Evolutionary conservation across 495 filamentous ascomycete species (phyloP), one percentile per base, ranked within the genome.

Genomic region (Geopyxis carbonaria): DNA sequence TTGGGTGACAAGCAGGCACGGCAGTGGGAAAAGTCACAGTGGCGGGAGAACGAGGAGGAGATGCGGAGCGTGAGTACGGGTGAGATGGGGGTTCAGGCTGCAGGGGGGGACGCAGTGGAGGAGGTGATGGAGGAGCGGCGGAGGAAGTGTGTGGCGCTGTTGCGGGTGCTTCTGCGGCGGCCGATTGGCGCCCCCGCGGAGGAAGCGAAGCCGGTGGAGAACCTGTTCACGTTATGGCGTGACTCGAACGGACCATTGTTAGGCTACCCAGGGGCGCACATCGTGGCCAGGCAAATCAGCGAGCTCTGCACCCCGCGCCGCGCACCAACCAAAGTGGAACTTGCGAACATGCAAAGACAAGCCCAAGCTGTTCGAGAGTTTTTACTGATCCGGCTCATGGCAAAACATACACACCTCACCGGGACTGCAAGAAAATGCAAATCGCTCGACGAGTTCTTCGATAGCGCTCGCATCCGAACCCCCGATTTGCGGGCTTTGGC

Each of bases 31-130:
- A n/a, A n/a, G n/a, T n/a, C n/a, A n/a, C n/a, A 53, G 27, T 57
- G 66, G 31, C n/a, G n/a, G n/a, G n/a, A n/a, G n/a, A n/a, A n/a
- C n/a, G n/a, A n/a, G n/a, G n/a, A n/a, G n/a, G n/a, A n/a, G n/a
- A n/a, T n/a, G n/a, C n/a, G n/a, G n/a, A n/a, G n/a, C n/a, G n/a
- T n/a, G n/a, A n/a, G n/a, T n/a, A n/a, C n/a, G n/a, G n/a, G n/a
- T n/a, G n/a, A n/a, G n/a, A n/a, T n/a, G n/a, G n/a, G n/a, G n/a
- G 53, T 55, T 34, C 54, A 47, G 8, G 57, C 54, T 21, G 55
- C 61, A 31, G 42, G 47, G 30, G 71, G 68, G 67, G 67, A 72
- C 57, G 66, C 65, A 15, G 65, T 70, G 29, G 61, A 69, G 40
- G 61, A 69, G 45, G 59, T 64, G 4, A 40, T 63, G 19, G 56